Base-by-base conservation (phyloP, 352 stramenopile species). In the Globisporangium nodosum region DNA sequence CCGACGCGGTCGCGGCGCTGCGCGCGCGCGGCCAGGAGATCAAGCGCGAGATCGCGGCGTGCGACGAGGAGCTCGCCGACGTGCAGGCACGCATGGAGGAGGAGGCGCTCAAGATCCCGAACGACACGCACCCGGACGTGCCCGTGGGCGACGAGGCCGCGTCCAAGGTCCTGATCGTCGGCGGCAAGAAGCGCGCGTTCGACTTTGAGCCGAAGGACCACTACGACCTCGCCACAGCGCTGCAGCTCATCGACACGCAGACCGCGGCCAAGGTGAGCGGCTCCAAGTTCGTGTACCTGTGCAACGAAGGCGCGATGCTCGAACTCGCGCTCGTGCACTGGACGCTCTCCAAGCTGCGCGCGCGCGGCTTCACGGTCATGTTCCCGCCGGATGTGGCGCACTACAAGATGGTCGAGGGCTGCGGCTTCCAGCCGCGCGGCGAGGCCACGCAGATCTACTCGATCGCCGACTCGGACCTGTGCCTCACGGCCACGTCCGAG, bases 371-470 rank as follows among this genome's bases (percentile, higher is more conserved):
- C 53, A 85, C 74, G 20, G 64, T 90, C 43, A 64, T 87, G 46
- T 77, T 94, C 16, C 83, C 87, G 12, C 88, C 88, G 0, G 88
- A 96, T 49, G 74, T 96, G 35, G 88, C 86, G 20, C 83, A 90
- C 53, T 78, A 84, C 60, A 81, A 84, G 63, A 80, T 94, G 46
- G 77, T 96, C 30, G 84, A 94, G 66, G 82, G 81, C 18, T 91
- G 84, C 49, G 81, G 88, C 33, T 96, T 94, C 59, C 84, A 96
- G 65, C 87, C 88, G 11, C 83, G 88, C 40, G 88, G 82, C 6
- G 85, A 95, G 18, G 81, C 82, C 16, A 91, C 85, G 58, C 85
- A 96, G 64, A 90, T 96, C 52, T 96, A 96, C 64, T 88, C 78
- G 30, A 74, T 96, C 48, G 74, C 76, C 5, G 85, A 92, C 64